Conservation (phyloP, 164 flowering plant genomes). For the Liquidambar formosana region DNA sequence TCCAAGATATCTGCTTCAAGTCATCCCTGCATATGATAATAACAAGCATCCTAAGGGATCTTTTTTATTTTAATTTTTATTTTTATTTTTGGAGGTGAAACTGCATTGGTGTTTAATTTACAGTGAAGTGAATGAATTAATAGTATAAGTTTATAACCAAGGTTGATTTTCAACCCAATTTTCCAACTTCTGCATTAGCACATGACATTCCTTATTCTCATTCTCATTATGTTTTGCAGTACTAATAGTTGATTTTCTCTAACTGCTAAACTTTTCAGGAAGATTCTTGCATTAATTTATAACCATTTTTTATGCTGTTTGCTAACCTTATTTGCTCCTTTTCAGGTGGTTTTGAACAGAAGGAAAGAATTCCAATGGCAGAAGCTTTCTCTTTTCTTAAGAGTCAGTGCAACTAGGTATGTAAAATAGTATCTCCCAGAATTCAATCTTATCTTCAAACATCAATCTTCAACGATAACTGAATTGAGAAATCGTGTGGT, state of each 20-base stretch:
- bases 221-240: background rate
- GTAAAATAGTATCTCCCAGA: background rate
- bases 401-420: constrained; percentile 66
- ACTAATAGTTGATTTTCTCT: background rate
- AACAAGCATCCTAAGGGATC: too few relatives aligned
- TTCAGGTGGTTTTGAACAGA: constrained; percentile 74
- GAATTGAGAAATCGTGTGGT: too few relatives aligned
- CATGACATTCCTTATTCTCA: background rate
- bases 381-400: constrained; percentile 71
- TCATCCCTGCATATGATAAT: background rate
- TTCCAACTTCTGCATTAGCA: background rate
- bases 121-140: background rate
- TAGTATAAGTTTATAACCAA: background rate
- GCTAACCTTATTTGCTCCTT: background rate
- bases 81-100: background rate
- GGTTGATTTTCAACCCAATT: background rate
- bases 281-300: background rate
- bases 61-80: too few relatives aligned
- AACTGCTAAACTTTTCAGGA: background rate
- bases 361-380: constrained; percentile 85
- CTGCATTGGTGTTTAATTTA: background rate
- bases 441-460: too few relatives aligned
- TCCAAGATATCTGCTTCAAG: background rate
- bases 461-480: too few relatives aligned
- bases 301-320: background rate